Evolutionary conservation across 116 monocot species (phyloP).

Genomic region (Zostera marina): DNA sequence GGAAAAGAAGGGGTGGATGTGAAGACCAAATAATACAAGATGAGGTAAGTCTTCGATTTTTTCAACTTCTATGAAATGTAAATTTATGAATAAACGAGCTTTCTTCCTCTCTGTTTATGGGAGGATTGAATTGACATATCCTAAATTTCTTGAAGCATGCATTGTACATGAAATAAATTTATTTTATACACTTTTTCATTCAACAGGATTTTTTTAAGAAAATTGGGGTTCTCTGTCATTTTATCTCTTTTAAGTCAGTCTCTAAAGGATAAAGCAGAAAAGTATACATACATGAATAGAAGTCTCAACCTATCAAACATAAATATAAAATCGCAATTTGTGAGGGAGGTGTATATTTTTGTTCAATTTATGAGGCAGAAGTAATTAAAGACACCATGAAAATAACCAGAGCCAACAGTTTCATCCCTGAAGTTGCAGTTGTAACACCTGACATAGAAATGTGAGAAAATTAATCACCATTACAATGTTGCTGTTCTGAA

Average conservation of each 20-base stretch:
- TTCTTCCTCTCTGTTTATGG: neutral
- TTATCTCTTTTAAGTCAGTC: neutral
- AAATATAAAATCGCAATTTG: neutral
- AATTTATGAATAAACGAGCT: no score
- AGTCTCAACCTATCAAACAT: no score
- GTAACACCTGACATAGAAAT: neutral
- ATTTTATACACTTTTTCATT: no score
- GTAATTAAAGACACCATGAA: neutral
- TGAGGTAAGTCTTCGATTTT: neutral
- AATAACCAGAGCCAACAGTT: neutral
- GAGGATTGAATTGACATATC: neutral
- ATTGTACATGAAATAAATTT: no score
- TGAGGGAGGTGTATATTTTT: neutral
- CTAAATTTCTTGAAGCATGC: no score
- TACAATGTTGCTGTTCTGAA: neutral
- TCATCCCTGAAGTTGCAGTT: neutral
- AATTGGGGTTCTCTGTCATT: neutral
- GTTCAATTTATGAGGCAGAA: neutral
- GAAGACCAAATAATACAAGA: constrained; percentile 36
- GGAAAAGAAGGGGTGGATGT: constrained; percentile 65
- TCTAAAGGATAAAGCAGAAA: neutral
- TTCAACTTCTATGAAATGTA: neutral
- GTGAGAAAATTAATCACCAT: neutral
- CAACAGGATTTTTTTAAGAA: no score
- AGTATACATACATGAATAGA: neutral